A percentile compares a stretch with the other conserved stretches of the same genome.
phyloP scores from a whole-genome alignment of 257 asterid genomes.

The Cruciata laevipes region DNA sequence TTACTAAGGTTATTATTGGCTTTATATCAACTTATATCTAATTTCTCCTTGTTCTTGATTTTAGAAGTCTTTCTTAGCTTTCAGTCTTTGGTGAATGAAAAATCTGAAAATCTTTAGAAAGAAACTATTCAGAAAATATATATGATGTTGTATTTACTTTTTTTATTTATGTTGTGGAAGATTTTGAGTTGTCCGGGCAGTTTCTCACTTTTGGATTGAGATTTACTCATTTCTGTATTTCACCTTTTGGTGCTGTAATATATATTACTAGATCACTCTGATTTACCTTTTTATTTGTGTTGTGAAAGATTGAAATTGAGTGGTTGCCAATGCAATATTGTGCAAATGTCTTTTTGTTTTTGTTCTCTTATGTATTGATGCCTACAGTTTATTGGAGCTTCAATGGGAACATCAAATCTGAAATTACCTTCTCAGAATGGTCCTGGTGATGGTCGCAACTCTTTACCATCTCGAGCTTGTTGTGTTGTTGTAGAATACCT shows the following conservation, averaged over 20 bases:
- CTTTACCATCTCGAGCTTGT: slow-evolving; percentile 48
- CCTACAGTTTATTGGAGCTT: slow-evolving; percentile 49
- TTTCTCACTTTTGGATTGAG: not conserved
- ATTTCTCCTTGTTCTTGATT: not conserved
- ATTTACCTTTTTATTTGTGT: no score
- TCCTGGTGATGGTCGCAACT: slow-evolving; percentile 23
- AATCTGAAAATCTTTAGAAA: no score
- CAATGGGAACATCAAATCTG: slow-evolving; percentile 52
- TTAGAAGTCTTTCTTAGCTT: no score
- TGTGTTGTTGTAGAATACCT: slow-evolving; percentile 62
- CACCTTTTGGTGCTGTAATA: no score
- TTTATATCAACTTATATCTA: not conserved
- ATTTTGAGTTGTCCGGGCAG: not conserved
- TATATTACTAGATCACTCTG: no score
- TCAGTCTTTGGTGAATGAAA: no score
- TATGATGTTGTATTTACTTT: no score
- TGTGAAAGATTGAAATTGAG: no score
- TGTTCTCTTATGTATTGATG: not conserved
- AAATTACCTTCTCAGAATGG: slow-evolving; percentile 38
- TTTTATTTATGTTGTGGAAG: no score
- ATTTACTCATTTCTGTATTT: no score
- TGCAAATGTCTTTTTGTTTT: not conserved
- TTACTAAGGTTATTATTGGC: slow-evolving; percentile 41
- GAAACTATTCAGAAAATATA: no score
- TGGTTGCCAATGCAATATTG: no score